Evolutionary conservation across 140 eudicot genomes (phyloP), one percentile per base, ranked within the genome.

Genomic region (Flaveria floridana): DNA sequence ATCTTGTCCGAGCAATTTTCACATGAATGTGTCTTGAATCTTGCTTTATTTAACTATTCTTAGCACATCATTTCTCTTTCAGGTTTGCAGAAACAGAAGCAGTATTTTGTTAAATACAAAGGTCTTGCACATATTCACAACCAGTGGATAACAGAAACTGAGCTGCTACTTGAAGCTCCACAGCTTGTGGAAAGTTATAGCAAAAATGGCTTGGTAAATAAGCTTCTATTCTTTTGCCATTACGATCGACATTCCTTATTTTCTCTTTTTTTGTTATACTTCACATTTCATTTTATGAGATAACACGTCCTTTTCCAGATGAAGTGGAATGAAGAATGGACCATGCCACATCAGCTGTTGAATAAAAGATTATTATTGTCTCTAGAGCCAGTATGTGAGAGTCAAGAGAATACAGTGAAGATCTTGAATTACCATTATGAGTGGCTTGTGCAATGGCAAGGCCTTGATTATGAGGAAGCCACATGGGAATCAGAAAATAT

Each of bases 361-460:
- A 69, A 76, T 79, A 86, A 79, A 79, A 82, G 91, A 74, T 58
- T 74, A 42, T 50, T 86, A 42, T 61, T 64, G 74, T 59, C 74
- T 51, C 58, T 55, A 6, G 50, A 75, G 61, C 78, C 79, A 62
- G 71, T 23, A 71, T 57, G 69, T 55, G 75, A 76, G 75, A 67
- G 71, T 39, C 14, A 50, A 21, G 53, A 72, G 37, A 71, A 37
- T 68, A 55, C 77, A 68, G 81, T 57, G 37, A 78, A 48, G 67
- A 78, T 37, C 56, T 82, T 83, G 53, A 65, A 80, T 47, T 79
- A 80, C 71, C 69, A 72, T 23, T 71, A 59, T 68, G 89, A 86
- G 80, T 87, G 97, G 97, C 95, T 88, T 84, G 97, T 90, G 64
- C 87, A 82, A 83, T 90, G 97, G 97, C 19, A 69, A 70, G 85